These are phyloP conservation scores for Kodamaea jinghongensis DNA, from an alignment of 805 yeast species.

Conservation along the genomic window DNA sequence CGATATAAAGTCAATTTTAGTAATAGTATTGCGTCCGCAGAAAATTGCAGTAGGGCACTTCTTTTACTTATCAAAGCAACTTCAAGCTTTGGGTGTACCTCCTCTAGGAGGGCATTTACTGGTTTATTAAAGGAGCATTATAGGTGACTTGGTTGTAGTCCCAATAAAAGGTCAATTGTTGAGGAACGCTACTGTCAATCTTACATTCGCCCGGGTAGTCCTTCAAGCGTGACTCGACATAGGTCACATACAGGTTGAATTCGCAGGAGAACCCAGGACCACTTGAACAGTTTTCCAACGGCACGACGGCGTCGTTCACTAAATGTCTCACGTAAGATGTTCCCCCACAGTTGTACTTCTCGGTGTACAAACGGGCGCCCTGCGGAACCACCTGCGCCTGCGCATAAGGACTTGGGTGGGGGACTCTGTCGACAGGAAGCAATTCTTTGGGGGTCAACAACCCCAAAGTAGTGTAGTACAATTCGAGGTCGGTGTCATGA, in stretches of 20 bases:
- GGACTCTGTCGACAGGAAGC: conserved; percentile 12
- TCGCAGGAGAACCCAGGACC: conserved; percentile 23
- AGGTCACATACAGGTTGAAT: conserved; percentile 25
- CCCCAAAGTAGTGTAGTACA: conserved; percentile 13
- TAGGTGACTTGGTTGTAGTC: conserved; percentile 29
- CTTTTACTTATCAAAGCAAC: too few species aligned
- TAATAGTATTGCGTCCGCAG: too few species aligned
- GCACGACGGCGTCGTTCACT: conserved; percentile 16
- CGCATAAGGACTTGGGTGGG: conserved; percentile 10
- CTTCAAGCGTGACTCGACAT: conserved; percentile 16
- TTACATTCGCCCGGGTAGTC: conserved; percentile 32
- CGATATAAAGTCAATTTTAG: too few species aligned
- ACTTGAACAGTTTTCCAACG: conserved; percentile 10
- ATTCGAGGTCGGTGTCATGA: conserved; percentile 16
- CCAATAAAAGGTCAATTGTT: conserved; percentile 39
- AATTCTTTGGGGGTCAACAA: conserved; percentile 7
- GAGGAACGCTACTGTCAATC: conserved; percentile 15
- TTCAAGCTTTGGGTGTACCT: too few species aligned
- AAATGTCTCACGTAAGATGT: conserved; percentile 12
- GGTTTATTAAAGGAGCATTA: conserved; percentile 22
- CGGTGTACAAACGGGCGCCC: conserved; percentile 14
- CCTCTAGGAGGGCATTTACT: too few species aligned
- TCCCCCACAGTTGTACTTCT: conserved; percentile 11
- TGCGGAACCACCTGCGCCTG: conserved; percentile 14
- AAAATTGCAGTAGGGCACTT: too few species aligned